Evolutionary conservation across 495 filamentous ascomycete genomes (phyloP).

Genomic region (Neurospora tetrasperma): DNA sequence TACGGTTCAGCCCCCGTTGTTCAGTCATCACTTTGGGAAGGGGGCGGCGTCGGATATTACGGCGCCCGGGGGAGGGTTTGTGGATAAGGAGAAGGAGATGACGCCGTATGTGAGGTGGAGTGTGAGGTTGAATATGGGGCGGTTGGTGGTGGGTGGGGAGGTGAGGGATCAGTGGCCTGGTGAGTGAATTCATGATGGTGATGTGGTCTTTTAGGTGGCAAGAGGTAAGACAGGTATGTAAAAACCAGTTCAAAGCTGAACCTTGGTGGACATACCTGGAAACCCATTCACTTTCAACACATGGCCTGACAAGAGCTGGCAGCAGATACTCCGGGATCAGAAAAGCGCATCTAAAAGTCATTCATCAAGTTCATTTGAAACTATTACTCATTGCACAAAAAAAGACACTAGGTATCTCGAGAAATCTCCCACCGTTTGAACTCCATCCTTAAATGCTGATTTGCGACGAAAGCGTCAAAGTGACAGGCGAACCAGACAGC

Average conservation of each 20-base stretch:
- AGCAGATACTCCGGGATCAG: not conserved
- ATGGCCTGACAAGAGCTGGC: not conserved
- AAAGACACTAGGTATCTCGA: not conserved
- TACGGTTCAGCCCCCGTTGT: conserved; percentile 38
- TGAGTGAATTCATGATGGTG: conserved; percentile 17
- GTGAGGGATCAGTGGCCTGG: conserved; percentile 35
- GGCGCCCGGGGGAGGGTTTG: conserved; percentile 34
- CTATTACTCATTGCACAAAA: not conserved
- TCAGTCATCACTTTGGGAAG: conserved; percentile 33
- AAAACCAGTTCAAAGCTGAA: not conserved
- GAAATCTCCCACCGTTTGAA: not conserved
- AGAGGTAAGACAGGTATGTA: not conserved
- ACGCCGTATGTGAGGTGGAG: conserved; percentile 37
- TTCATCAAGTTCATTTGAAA: not conserved
- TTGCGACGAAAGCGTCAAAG: conserved; percentile 30
- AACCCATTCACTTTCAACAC: no score
- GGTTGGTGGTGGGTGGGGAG: conserved; percentile 20
- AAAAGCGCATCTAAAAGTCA: not conserved
- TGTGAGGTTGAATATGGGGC: conserved; percentile 32
- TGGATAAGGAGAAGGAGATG: conserved; percentile 29
- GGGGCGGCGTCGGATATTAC: conserved; percentile 33
- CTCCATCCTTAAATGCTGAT: not conserved
- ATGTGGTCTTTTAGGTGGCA: not conserved
- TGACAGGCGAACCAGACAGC: conserved; percentile 42
- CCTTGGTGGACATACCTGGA: no score